Evolutionary conservation across 2,329 filamentous ascomycete genomes (phyloP).

Genomic region (Amauroascus verrucosus): DNA sequence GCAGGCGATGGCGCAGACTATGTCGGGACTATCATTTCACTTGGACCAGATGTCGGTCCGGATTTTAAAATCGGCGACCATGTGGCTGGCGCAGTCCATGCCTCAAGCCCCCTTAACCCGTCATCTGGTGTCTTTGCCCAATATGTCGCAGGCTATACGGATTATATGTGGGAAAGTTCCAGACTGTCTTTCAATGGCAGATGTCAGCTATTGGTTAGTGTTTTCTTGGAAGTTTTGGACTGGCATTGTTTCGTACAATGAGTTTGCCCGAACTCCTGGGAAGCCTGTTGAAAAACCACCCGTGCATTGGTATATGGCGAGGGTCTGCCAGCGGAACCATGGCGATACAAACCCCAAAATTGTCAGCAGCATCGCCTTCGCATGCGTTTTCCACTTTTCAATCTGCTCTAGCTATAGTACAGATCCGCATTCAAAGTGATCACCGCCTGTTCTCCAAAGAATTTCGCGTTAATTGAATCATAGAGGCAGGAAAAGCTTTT

Average conservation of each 20-base stretch:
- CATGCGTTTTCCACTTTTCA: too few species aligned
- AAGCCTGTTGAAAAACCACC: too few species aligned
- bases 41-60: conserved; percentile 1
- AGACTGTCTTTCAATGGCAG: conserved; percentile 15
- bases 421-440: conserved; percentile 24
- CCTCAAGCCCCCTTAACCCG: conserved; percentile 23
- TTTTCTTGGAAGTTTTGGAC: conserved; percentile 16
- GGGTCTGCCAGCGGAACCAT: too few species aligned
- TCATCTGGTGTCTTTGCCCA: conserved; percentile 30
- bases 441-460: conserved; percentile 28
- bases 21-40: conserved; percentile 12
- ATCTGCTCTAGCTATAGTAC: too few species aligned
- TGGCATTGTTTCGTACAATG: neutral
- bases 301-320: too few species aligned
- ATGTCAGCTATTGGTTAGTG: conserved; percentile 24
- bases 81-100: conserved; percentile 28
- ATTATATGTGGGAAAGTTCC: conserved; percentile 4
- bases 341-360: conserved; percentile 13
- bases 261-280: neutral
- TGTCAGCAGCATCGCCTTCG: too few species aligned
- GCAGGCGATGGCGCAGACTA: conserved; percentile 15
- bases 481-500: conserved; percentile 30
- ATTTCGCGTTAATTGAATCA: conserved; percentile 26
- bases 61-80: conserved; percentile 27
- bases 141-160: conserved; percentile 20